phyloP scores from a whole-genome alignment of 371 early-diverging fungal species.

The Rhizopus arrhizus region DNA sequence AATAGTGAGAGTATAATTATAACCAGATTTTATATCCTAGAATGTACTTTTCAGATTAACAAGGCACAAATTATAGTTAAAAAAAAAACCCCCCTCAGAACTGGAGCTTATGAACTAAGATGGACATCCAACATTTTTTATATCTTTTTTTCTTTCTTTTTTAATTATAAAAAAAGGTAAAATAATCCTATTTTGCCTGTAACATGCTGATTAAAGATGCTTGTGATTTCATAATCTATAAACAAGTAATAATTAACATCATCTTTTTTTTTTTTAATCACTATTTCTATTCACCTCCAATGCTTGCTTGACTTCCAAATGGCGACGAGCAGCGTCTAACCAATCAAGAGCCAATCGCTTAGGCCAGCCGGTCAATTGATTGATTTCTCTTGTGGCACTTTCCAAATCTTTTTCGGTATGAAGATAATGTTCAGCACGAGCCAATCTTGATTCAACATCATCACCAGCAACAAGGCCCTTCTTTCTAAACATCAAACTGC shows the following conservation, averaged over 20 bases:
- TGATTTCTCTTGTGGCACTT: constrained; percentile 88
- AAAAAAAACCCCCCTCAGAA: too few relatives aligned
- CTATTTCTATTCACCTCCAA: constrained; percentile 57
- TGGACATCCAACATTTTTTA: background rate
- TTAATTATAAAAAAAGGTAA: too few relatives aligned
- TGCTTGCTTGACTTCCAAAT: constrained; percentile 92
- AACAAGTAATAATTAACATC: background rate
- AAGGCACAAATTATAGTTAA: too few relatives aligned
- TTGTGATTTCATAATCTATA: constrained; percentile 26
- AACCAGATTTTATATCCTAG: too few relatives aligned
- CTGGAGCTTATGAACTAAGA: too few relatives aligned
- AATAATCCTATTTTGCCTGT: constrained; percentile 26
- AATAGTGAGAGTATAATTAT: too few relatives aligned
- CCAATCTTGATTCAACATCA: constrained; percentile 88
- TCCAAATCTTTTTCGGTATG: constrained; percentile 77
- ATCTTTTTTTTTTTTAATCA: background rate
- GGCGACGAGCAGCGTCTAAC: constrained; percentile 80
- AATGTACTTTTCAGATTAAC: too few relatives aligned
- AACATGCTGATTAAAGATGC: constrained; percentile 36
- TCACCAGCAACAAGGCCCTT: constrained; percentile 85
- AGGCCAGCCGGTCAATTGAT: constrained; percentile 94
- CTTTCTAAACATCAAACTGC: constrained; percentile 82
- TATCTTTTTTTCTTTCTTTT: constrained; percentile 3
- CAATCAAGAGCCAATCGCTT: constrained; percentile 88
- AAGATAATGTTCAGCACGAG: constrained; percentile 81